Evolutionary conservation across 164 flowering plant genomes (phyloP), one percentile per base, ranked within the genome.

Genomic region (Aristolochia fimbriata): DNA sequence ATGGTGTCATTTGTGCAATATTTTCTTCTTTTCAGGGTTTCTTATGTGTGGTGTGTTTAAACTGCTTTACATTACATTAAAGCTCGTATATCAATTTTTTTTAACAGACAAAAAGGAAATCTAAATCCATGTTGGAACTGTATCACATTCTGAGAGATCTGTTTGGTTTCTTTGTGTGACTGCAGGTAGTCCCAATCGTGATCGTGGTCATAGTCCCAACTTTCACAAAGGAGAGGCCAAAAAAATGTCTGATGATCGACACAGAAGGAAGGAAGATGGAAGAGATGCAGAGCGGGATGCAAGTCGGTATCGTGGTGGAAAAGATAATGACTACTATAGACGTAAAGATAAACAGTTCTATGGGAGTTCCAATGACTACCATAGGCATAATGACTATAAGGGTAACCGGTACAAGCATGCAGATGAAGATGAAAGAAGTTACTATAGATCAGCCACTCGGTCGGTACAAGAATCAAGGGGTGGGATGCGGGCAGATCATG

Each of bases 121-220:
- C 4, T 19, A 20, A 15, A 20, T 51, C 25, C 23, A 4, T 15
- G 24, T 21, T 23, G 24, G 15, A 13, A 27, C 16, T 22, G 27
- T 52, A 22, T 22, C 15, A 8, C 43, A 37, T 7, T 22, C 27
- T n/a, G 30, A 22, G 5, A 16, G 30, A 48, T 53, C 65, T 15
- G 57, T 72, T 27, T 68, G 21, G 13, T 49, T 12, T 6, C 33
- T 7, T 49, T 68, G 41, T 33, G 51, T 59, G 63, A 48, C 37
- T 65, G 27, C 62, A 89, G 96, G 83, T 21, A 85, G 87, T 69
- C 88, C 86, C 45, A 69, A 61, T 46, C 68, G 56, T 63, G 79
- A 58, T 8, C 74, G 51, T 23, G 71, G 73, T 67, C 63, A 60
- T 46, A 81, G 81, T 68, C 89, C 91, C 11, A 37, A 54, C 23